Evolutionary conservation across 768 basidiomycete species (phyloP).

Genomic region (Pholiota microspora): DNA sequence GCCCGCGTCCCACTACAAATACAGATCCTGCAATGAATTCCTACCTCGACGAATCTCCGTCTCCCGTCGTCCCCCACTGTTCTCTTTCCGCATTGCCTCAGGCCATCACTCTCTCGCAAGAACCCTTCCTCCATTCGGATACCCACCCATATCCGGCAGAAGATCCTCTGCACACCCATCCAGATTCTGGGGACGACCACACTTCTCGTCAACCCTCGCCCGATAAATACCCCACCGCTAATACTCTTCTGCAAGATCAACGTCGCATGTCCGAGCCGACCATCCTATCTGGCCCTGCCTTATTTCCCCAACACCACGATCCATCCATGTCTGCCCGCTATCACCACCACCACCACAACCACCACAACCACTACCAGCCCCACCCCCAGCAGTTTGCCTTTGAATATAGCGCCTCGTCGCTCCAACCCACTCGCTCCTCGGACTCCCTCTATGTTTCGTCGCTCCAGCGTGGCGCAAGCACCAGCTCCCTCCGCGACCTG

Average conservation of each 20-base stretch:
- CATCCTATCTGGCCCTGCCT: constrained; percentile 31
- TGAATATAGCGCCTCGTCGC: constrained; percentile 30
- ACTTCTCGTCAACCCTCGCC: constrained; percentile 33
- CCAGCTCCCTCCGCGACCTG: constrained; percentile 42
- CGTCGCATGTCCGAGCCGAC: constrained; percentile 71
- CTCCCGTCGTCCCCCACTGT: constrained; percentile 39
- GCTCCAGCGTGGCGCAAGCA: constrained; percentile 44
- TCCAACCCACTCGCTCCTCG: constrained; percentile 31
- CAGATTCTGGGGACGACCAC: constrained; percentile 34
- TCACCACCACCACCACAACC: constrained; percentile 37
- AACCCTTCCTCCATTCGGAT: constrained; percentile 42
- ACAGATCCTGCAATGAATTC: constrained; percentile 22
- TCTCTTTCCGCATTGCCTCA: constrained; percentile 35
- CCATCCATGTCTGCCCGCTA: constrained; percentile 28
- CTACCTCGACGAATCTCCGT: constrained; percentile 41
- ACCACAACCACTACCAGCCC: constrained; percentile 36
- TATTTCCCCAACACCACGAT: constrained; percentile 36
- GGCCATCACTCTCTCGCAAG: constrained; percentile 39
- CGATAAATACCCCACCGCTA: constrained; percentile 36
- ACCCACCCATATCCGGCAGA: constrained; percentile 39
- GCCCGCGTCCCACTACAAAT: constrained; percentile 13
- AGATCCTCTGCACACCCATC: constrained; percentile 34
- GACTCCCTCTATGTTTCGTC: constrained; percentile 37
- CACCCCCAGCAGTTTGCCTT: constrained; percentile 39
- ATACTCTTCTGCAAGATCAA: constrained; percentile 45